A percentile compares a stretch with the other conserved stretches of the same genome.
phyloP scores from a whole-genome alignment of 768 basidiomycete genomes.

The Termitomyces titanicus region DNA sequence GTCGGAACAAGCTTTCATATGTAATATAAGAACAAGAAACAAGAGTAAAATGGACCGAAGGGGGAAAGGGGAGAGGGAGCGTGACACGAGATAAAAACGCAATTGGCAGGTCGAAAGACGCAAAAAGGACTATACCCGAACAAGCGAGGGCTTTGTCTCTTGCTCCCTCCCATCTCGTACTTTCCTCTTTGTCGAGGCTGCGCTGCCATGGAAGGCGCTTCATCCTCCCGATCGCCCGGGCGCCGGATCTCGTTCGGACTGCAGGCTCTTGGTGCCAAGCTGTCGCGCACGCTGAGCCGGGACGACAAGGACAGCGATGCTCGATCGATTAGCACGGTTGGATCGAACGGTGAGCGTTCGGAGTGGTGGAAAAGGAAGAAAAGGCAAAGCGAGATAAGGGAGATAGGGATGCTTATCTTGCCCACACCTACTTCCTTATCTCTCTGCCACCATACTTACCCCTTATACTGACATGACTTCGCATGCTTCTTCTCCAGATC shows the following conservation, averaged over 20 bases:
- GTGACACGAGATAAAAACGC: constrained; percentile 3
- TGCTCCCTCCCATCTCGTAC: too few species aligned
- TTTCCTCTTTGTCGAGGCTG: too few species aligned
- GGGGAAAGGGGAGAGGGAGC: too few species aligned
- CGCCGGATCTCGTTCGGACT: constrained; percentile 9
- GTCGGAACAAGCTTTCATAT: too few species aligned
- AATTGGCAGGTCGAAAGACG: constrained; percentile 6
- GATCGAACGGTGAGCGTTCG: constrained; percentile 4
- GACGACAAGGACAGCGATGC: constrained; percentile 6
- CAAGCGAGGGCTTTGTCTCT: too few species aligned
- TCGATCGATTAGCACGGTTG: constrained; percentile 3
- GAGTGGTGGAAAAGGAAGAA: neutral
- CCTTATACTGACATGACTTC: neutral
- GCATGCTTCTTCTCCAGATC: constrained; percentile 24
- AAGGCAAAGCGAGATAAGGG: constrained; percentile 3
- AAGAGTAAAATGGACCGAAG: too few species aligned
- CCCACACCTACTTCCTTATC: neutral
- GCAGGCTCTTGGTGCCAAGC: constrained; percentile 8
- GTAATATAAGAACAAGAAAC: too few species aligned
- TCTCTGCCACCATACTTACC: too few species aligned
- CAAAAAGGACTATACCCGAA: too few species aligned
- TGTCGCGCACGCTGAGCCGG: constrained; percentile 11
- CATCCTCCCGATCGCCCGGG: neutral
- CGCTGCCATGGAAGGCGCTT: too few species aligned
- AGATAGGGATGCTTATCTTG: constrained; percentile 1